Base-by-base conservation (phyloP, 331 rosid species). In the Rosa hybrid region DNA sequence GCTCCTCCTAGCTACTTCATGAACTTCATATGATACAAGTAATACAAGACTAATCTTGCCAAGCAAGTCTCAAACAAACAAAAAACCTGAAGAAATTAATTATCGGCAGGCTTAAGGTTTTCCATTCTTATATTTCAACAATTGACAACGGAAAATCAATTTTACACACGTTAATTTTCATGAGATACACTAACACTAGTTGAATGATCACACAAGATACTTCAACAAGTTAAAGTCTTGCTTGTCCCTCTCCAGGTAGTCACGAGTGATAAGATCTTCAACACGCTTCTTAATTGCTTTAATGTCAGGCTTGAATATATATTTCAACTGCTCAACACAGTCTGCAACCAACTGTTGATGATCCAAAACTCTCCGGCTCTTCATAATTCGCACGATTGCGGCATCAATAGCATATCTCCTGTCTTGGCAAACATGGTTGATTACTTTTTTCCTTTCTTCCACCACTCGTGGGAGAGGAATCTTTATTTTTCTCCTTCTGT, bases 351-450 rank as follows among this genome's bases (percentile, higher is more conserved):
- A 71, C 21, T 88, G 93, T 77, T 86, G 93, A 77, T 88, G 87
- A 65, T 83, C 86, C 89, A 88, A 78, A 60, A 88, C 68, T 84
- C 89, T 92, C 64, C 94, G 78, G 65, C 89, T 85, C 84, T 92
- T 92, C 97, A 92, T 92, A 17, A 92, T 90, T 41, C 95, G 92
- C 71, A 90, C 95, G 12, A 92, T 79, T 53, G 95, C 89, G 54
- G 95, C 95, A 81, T 92, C 97, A 51, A 92, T 90, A 38, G 97
- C 94, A 71, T 90, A 90, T 21, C 91, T 85, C 81, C 94, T 69
- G 69, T 90, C 97, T 81, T 90, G 86, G 89, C 88, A 91, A 46
- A 92, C 97, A 68, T 90, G 91, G 80, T 89, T 91, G 57, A 88
- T 76, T 23, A 90, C 89, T 77, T 84, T 88, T 86, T 81, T 92